phyloP scores from a whole-genome alignment of 441 rosid species.

The Lepidium campestre region DNA sequence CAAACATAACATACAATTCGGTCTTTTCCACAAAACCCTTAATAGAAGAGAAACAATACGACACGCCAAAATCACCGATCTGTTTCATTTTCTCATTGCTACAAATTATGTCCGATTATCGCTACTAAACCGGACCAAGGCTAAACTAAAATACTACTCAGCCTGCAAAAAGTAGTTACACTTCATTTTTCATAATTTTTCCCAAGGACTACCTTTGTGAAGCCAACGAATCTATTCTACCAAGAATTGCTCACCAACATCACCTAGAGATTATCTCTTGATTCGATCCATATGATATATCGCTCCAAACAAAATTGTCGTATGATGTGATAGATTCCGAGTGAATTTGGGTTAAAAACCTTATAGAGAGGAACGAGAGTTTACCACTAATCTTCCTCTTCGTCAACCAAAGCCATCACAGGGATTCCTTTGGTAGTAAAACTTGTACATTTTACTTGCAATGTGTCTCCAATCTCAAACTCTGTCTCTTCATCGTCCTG shows the following conservation, averaged over 20 bases:
- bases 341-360: neutral
- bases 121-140: neutral
- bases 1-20: neutral
- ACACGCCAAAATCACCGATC: constrained; percentile 4
- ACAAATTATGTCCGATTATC: neutral
- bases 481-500: constrained; percentile 47
- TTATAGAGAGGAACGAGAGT: neutral
- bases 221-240: constrained; percentile 3
- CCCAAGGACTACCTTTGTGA: neutral
- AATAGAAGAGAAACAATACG: neutral
- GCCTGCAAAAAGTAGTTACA: constrained; percentile 7
- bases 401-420: constrained; percentile 53
- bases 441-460: constrained; percentile 65
- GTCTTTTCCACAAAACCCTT: too few species aligned
- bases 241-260: neutral
- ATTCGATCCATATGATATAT: neutral
- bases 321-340: neutral
- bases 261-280: neutral
- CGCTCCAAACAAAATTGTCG: neutral
- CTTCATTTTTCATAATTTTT: neutral
- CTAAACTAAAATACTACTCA: neutral
- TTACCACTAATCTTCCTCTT: constrained; percentile 26
- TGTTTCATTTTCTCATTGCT: neutral
- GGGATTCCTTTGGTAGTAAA: constrained; percentile 80
- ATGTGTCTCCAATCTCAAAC: constrained; percentile 53